Evolutionary conservation across 108 stramenopile genomes (phyloP), one percentile per base, ranked within the genome.

Genomic region (Licmophora abbreviata): DNA sequence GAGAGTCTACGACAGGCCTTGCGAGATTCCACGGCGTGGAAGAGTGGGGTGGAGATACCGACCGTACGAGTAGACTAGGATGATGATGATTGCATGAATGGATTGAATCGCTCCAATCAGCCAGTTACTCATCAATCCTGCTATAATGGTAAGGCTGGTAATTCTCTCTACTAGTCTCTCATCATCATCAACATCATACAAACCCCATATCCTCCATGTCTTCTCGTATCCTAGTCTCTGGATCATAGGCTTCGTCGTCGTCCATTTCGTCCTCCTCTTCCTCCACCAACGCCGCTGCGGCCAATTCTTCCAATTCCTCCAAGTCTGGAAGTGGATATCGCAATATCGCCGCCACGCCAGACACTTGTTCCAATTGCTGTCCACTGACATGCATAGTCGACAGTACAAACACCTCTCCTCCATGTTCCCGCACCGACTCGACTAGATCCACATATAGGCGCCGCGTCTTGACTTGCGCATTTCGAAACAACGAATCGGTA

Each of bases 341-440:
- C 15, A 93, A 64, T 28, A 95, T 92, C 9, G 90, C 97, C n/a
- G 97, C 96, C 1, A 98, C 87, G 11, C 96, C 96, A 1, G 79
- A 73, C 0, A 96, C 81, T 60, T 91, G 91, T 50, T 83, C 76
- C 49, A 98, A 64, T 70, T 97, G 92, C 58, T 95, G 87, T 27
- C 97, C 97, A 4, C 92, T 86, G 0, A 90, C 76, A 65, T 98
- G 97, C 85, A 95, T 71, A 14, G 77, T 64, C 49, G 77, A 79
- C 63, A 98, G 95, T 10, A 95, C 61, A 62, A 71, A 88, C 0
- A 96, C 89, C 28, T 74, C 54, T 6, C 94, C 97, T 40, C 97
- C 97, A 32, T 64, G 58, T 22, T 75, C 91, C 33, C 81, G 66
- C 23, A 91, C 93, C 22, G 63, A 58, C 55, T 96, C 97, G 10